Evolutionary conservation across 2,329 filamentous ascomycete species (phyloP).

Genomic region (Truncatella angustata): DNA sequence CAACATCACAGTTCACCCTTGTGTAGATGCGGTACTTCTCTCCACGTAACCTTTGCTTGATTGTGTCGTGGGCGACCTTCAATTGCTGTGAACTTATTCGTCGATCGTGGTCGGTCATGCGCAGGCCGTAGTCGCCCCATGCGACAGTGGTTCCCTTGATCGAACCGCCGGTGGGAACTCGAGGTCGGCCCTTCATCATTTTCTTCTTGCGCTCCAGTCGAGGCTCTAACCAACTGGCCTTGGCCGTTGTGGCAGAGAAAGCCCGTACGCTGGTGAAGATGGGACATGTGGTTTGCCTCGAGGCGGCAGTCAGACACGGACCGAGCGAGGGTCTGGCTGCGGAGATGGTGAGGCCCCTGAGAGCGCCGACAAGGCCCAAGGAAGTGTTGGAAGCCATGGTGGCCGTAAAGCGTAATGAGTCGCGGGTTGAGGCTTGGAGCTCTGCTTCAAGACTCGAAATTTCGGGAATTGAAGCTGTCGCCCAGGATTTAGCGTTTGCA

Average conservation of each 20-base stretch:
- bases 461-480: constrained; percentile 7
- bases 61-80: constrained; percentile 90
- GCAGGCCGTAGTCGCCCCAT: constrained; percentile 93
- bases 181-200: constrained; percentile 87
- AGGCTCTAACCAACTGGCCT: constrained; percentile 78
- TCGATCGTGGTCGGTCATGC: constrained; percentile 91
- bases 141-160: constrained; percentile 90
- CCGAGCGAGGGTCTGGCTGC: constrained; percentile 35
- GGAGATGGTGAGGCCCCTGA: constrained; percentile 44
- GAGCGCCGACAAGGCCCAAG: constrained; percentile 47
- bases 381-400: constrained; percentile 46
- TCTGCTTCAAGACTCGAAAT: constrained; percentile 11
- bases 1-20: constrained; percentile 86
- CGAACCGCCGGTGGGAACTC: constrained; percentile 87
- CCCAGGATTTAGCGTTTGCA: background rate
- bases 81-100: constrained; percentile 84
- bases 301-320: constrained; percentile 25
- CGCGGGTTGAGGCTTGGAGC: background rate
- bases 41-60: constrained; percentile 82
- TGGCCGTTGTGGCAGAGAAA: constrained; percentile 68
- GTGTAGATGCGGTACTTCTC: constrained; percentile 93
- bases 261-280: constrained; percentile 50
- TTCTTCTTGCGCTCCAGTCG: constrained; percentile 73
- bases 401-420: constrained; percentile 18
- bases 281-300: constrained; percentile 26